Base-by-base conservation (phyloP, 2,329 filamentous ascomycete species). In the Ascochyta rabiei region DNA sequence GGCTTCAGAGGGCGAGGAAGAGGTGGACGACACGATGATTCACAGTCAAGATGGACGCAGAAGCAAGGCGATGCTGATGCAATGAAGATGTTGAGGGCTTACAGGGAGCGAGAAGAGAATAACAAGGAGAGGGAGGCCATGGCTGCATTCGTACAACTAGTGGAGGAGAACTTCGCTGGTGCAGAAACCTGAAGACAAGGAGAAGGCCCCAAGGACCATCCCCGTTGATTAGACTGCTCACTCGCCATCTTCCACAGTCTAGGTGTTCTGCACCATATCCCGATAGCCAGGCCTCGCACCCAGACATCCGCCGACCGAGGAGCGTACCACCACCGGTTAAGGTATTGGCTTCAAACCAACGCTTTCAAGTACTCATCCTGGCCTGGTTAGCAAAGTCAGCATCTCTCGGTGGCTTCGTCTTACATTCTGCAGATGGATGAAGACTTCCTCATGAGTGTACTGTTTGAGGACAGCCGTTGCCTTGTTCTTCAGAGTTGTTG, bases 71-170 rank as follows among this genome's bases (percentile, higher is more conserved):
- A 71, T 45, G 61, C 60, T 13, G 63, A 71, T 53, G 71, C 65
- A 23, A 62, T 70, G 65, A 66, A 59, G 34, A 50, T 69, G 53
- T 45, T 72, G 46, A 67, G 63, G 49, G 56, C 57, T 1, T 61
- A 68, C 26, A 60, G 70, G 13, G 71, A 66, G 16, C 62, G 59
- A 16, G 63, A 64, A 6, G 70, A 67, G 1, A 66, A 68, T 15
- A 45, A 52, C 8, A 66, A 69, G 39, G 68, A 72, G 49, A 68
- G 73, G 24, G 75, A 77, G 30, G 77, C 72, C 1, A 69, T 81
- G 64, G 63, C 59, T 5, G 76, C 79, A 41, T 80, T 80, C 61
- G 72, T 70, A 38, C 55, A 49, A 24, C 54, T 73, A 28, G 60
- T 72, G 6, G 61, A 64, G 23, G 66, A 71, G 41, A 56, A 61